Conservation (phyloP, 1,284 basidiomycete species). For the Leccinum fallax region DNA sequence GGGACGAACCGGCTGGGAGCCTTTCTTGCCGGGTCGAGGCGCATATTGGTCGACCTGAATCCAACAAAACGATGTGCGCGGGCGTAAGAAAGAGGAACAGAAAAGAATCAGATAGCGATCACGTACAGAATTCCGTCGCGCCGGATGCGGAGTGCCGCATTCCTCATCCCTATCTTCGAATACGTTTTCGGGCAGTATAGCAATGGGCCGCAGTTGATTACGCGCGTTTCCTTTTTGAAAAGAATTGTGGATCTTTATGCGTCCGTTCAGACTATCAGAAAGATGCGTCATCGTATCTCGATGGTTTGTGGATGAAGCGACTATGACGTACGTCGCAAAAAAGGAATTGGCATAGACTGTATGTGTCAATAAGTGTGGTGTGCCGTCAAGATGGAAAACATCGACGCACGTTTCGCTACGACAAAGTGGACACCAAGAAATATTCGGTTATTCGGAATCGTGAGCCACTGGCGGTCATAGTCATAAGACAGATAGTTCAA, state of each 20-base stretch:
- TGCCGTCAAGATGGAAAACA: neutral
- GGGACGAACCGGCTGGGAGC: conserved; percentile 14
- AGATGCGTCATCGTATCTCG: neutral
- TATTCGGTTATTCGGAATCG: conserved; percentile 42
- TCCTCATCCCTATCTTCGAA: neutral
- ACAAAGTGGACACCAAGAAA: conserved; percentile 51
- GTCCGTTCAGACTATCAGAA: conserved; percentile 25
- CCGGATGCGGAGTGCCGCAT: neutral
- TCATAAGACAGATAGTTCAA: neutral
- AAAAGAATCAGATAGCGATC: neutral
- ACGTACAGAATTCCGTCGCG: conserved; percentile 8
- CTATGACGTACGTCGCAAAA: conserved; percentile 25
- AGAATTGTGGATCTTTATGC: conserved; percentile 10
- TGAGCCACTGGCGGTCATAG: conserved; percentile 41
- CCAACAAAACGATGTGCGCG: too few relatives aligned
- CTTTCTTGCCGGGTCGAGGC: neutral
- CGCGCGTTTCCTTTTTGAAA: neutral
- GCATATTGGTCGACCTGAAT: too few relatives aligned
- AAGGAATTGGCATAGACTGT: conserved; percentile 32
- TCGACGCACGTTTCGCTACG: conserved; percentile 46
- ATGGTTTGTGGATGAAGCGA: neutral
- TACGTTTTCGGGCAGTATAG: neutral
- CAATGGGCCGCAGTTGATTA: conserved; percentile 2
- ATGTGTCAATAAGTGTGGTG: neutral
- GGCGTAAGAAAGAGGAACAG: too few relatives aligned